Evolutionary conservation across 2,329 filamentous ascomycete species (phyloP), one percentile per base, ranked within the genome.

Genomic region (Akanthomyces lecanii): DNA sequence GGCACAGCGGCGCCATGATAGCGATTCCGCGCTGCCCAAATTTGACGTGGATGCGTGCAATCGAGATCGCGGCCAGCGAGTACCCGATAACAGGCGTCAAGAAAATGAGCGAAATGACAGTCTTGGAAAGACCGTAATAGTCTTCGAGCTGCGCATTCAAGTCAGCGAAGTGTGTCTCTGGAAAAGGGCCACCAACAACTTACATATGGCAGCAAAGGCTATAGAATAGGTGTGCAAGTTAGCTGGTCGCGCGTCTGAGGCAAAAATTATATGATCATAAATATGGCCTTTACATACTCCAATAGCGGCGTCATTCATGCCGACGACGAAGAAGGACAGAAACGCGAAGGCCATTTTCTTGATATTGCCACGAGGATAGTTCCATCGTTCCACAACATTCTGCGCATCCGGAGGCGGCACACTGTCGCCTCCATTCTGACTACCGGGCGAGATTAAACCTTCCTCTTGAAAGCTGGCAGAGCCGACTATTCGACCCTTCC

Each of bases 11-110:
- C 0, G 81, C 85, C 57, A 90, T 77, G 62, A 89, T 71, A 2
- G 87, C 86, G 4, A 90, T 81, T 1, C 89, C 89, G 5, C 88
- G 82, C 66, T 88, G 88, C 18, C 89, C 89, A 38, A 84, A 79
- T 4, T 74, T 78, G 60, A 85, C 72, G 67, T 89, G 87, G 30
- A 89, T 81, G 2, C 73, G 71, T 63, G 85, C 86, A 70, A 89
- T 89, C 36, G 83, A 75, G 4, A 88, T 74, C 0, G 87, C 85
- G 0, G 86, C 84, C 5, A 82, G 68, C 1, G 81, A 83, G 74
- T 89, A 90, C 28, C 87, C 87, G 1, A 81, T 76, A 25, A 89
- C 83, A 0, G 86, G 87, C 0, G 85, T 84, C 2, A 90, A 75
- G 71, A 89, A 89, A 53, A 89, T 78, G 5, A 89, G 77, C 0